Conservation (phyloP, 1,284 basidiomycete species). For the Pyrrhoderma noxium region DNA sequence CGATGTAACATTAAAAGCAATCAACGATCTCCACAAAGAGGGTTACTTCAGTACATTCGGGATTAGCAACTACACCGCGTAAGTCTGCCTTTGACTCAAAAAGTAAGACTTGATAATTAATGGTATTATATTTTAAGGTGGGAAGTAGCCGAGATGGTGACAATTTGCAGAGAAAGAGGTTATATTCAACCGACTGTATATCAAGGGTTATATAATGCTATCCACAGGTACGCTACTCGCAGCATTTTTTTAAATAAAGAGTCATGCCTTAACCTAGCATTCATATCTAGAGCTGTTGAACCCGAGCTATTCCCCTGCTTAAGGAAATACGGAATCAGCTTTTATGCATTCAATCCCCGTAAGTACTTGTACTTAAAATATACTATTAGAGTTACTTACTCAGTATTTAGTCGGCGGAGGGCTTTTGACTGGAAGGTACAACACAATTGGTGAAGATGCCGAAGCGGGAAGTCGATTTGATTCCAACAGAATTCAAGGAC, state of each 20-base stretch:
- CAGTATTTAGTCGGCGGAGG: constrained; percentile 31
- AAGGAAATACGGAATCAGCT: constrained; percentile 52
- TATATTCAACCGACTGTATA: constrained; percentile 61
- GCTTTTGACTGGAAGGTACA: constrained; percentile 36
- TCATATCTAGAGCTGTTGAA: constrained; percentile 33
- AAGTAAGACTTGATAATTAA: background rate
- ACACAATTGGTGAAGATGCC: constrained; percentile 25
- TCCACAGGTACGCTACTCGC: constrained; percentile 33
- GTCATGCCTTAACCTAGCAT: background rate
- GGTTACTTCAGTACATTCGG: constrained; percentile 35
- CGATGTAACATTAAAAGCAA: constrained; percentile 39
- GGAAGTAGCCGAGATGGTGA: constrained; percentile 60
- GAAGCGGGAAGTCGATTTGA: constrained; percentile 41
- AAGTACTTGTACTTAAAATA: background rate
- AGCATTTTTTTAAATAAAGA: background rate
- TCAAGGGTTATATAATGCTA: constrained; percentile 52
- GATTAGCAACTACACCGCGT: constrained; percentile 44
- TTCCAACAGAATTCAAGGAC: constrained; percentile 6
- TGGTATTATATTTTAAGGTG: constrained; percentile 24
- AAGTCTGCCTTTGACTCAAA: constrained; percentile 15
- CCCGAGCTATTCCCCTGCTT: constrained; percentile 58
- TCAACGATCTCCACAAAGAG: constrained; percentile 43
- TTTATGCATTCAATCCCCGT: constrained; percentile 50
- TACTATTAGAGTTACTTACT: background rate
- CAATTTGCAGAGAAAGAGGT: constrained; percentile 44